These are phyloP conservation scores for Ophiostoma triangulosporum DNA, from an alignment of 2,329 filamentous ascomycete species.

Conservation along the genomic window DNA sequence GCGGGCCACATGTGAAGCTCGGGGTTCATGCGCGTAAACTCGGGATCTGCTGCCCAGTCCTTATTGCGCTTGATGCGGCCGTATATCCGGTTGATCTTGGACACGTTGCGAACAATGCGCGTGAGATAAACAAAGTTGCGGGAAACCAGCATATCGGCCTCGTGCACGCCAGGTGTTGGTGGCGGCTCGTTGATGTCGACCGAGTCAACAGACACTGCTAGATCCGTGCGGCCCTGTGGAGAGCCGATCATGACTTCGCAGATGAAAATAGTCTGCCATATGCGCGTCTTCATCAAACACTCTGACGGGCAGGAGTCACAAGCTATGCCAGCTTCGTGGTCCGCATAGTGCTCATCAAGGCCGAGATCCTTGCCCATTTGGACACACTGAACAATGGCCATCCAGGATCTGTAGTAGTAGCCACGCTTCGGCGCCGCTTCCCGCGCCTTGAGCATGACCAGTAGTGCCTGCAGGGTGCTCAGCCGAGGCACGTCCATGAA, in stretches of 20 bases:
- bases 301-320: constrained; percentile 61
- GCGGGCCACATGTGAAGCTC: constrained; percentile 62
- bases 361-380: constrained; percentile 89
- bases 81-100: constrained; percentile 63
- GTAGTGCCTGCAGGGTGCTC: constrained; percentile 80
- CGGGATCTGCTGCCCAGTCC: constrained; percentile 78
- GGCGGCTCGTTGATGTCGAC: constrained; percentile 60
- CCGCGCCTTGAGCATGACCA: constrained; percentile 79
- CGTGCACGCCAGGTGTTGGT: constrained; percentile 53
- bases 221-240: constrained; percentile 76
- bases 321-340: constrained; percentile 56
- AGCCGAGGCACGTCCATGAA: constrained; percentile 87
- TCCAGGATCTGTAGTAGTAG: constrained; percentile 96
- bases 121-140: constrained; percentile 75
- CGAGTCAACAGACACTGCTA: constrained; percentile 59
- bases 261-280: constrained; percentile 81
- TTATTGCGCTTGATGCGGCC: constrained; percentile 51
- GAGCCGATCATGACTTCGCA: constrained; percentile 89
- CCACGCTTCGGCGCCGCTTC: constrained; percentile 87
- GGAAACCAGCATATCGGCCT: constrained; percentile 62
- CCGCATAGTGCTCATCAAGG: constrained; percentile 71
- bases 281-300: constrained; percentile 69
- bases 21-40: constrained; percentile 67
- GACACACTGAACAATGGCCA: constrained; percentile 81
- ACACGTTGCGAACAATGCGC: constrained; percentile 63